Percentiles rank a stretch among this genome's conserved stretches.
Evolutionary conservation across 768 basidiomycete genomes (phyloP).

Genomic region (Suillus tomentosus): DNA sequence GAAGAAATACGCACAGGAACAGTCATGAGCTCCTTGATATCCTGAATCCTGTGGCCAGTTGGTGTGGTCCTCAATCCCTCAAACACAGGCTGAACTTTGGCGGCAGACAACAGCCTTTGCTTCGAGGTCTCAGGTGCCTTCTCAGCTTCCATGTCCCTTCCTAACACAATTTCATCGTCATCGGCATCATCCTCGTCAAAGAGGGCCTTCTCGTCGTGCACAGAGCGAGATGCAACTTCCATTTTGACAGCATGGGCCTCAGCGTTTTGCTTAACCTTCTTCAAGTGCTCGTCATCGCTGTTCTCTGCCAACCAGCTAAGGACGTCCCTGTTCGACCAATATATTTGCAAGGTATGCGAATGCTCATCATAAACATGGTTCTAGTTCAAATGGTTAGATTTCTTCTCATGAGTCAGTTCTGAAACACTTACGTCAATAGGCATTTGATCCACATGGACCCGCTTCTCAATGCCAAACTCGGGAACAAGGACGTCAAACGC

Average conservation of each 20-base stretch:
- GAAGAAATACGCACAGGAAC: slow-evolving; percentile 71
- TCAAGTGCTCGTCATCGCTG: slow-evolving; percentile 93
- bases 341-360: slow-evolving; percentile 87
- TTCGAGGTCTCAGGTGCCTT: slow-evolving; percentile 62
- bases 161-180: slow-evolving; percentile 81
- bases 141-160: slow-evolving; percentile 47
- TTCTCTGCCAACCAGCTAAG: slow-evolving; percentile 94
- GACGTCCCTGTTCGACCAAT: slow-evolving; percentile 95
- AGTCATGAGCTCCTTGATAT: slow-evolving; percentile 90
- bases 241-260: slow-evolving; percentile 91
- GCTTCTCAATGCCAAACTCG: slow-evolving; percentile 98
- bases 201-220: slow-evolving; percentile 83
- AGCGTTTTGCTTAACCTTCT: slow-evolving; percentile 90
- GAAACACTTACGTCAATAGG: slow-evolving; percentile 79
- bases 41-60: slow-evolving; percentile 92
- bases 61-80: slow-evolving; percentile 75
- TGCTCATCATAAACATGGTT: slow-evolving; percentile 98
- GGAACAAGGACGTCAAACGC: slow-evolving; percentile 96
- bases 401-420: background rate
- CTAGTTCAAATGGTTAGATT: slow-evolving; percentile 42
- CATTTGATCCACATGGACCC: slow-evolving; percentile 99
- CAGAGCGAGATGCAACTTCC: slow-evolving; percentile 84
- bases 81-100: slow-evolving; percentile 76
- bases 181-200: slow-evolving; percentile 87
- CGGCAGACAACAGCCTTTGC: slow-evolving; percentile 77